Conservation (phyloP, 1,139 yeast species). For the Sugiyamaella neomexicana region DNA sequence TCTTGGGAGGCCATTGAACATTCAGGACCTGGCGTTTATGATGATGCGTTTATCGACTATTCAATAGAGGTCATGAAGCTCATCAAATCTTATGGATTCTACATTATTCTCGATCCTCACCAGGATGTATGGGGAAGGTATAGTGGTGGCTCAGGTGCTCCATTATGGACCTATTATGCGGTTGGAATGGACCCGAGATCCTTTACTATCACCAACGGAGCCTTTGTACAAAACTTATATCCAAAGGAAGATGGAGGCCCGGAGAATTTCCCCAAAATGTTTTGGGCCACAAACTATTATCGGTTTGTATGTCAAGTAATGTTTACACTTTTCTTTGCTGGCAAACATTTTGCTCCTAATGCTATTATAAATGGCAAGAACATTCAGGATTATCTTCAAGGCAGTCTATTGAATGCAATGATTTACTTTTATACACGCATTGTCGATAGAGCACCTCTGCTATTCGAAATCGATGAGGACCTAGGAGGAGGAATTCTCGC, state of each 20-base stretch:
- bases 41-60: slow-evolving; percentile 71
- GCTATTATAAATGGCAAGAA: slow-evolving; percentile 64
- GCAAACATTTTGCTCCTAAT: slow-evolving; percentile 66
- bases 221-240: slow-evolving; percentile 63
- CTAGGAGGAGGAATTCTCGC: slow-evolving; percentile 52
- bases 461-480: slow-evolving; percentile 45
- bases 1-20: slow-evolving; percentile 97
- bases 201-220: slow-evolving; percentile 71
- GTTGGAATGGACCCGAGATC: slow-evolving; percentile 80
- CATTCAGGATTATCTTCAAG: slow-evolving; percentile 73
- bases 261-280: slow-evolving; percentile 70
- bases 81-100: slow-evolving; percentile 64
- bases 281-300: slow-evolving; percentile 88
- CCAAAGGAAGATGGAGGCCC: slow-evolving; percentile 37
- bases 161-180: slow-evolving; percentile 93
- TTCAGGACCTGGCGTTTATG: slow-evolving; percentile 81
- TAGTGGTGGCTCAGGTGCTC: slow-evolving; percentile 95
- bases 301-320: slow-evolving; percentile 75
- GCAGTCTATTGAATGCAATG: slow-evolving; percentile 56
- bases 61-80: slow-evolving; percentile 61
- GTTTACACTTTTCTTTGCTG: slow-evolving; percentile 86
- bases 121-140: slow-evolving; percentile 94
- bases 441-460: slow-evolving; percentile 49
- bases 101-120: slow-evolving; percentile 83
- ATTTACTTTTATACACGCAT: slow-evolving; percentile 54